Evolutionary conservation across 2,329 filamentous ascomycete genomes (phyloP).

Genomic region (Colletotrichum sp.): DNA sequence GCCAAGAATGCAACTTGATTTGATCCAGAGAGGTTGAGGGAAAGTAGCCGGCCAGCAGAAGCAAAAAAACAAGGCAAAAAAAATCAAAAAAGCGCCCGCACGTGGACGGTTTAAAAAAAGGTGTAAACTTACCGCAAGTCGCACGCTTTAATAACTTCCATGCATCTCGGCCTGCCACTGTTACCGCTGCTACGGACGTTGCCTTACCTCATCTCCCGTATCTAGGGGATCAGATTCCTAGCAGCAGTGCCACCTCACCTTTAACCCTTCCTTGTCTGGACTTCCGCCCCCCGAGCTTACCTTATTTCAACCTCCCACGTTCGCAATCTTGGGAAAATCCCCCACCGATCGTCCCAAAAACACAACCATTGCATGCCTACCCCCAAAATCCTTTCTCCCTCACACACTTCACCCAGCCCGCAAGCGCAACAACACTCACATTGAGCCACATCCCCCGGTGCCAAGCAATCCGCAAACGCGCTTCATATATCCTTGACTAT

Average conservation of each 20-base stretch:
- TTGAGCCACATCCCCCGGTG: neutral
- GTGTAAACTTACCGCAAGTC: constrained; percentile 5
- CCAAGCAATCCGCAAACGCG: neutral
- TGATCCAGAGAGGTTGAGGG: neutral
- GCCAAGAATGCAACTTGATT: neutral
- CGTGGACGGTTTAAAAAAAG: neutral
- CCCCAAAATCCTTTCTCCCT: neutral
- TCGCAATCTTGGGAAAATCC: constrained; percentile 7
- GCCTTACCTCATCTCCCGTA: constrained; percentile 22
- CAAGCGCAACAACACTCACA: neutral
- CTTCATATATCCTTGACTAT: constrained; percentile 8
- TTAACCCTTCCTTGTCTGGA: constrained; percentile 15
- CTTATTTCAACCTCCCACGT: constrained; percentile 22
- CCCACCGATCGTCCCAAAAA: constrained; percentile 6
- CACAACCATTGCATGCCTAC: neutral
- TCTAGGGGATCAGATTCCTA: constrained; percentile 21
- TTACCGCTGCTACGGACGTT: neutral
- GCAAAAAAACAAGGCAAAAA: neutral
- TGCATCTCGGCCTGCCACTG: constrained; percentile 11
- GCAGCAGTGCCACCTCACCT: constrained; percentile 20
- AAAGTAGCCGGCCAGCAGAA: constrained; percentile 1
- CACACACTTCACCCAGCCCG: neutral
- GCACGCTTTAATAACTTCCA: neutral
- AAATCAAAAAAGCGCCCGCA: neutral
- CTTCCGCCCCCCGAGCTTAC: constrained; percentile 16